Conservation (phyloP, 805 yeast species). For the Metschnikowia santaceciliae region DNA sequence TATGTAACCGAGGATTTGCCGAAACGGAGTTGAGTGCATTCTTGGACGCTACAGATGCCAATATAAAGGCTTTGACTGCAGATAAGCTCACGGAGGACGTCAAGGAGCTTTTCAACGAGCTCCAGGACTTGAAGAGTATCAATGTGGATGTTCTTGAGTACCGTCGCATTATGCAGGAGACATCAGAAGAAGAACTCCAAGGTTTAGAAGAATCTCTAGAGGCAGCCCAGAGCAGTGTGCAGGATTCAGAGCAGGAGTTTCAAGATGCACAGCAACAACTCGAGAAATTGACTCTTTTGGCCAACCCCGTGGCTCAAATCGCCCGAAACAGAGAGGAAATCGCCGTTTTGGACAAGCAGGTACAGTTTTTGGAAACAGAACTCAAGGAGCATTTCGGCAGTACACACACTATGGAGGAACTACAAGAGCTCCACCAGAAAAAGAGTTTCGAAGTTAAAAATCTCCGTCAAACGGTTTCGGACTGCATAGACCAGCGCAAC, state of each 20-base stretch:
- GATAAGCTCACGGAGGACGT: constrained; percentile 29
- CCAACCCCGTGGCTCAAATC: constrained; percentile 31
- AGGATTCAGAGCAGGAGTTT: background rate
- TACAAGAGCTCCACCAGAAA: constrained; percentile 42
- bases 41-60: constrained; percentile 24
- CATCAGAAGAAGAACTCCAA: background rate
- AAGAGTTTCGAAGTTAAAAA: constrained; percentile 37
- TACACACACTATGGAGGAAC: constrained; percentile 35
- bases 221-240: background rate
- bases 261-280: background rate
- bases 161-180: constrained; percentile 17
- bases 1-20: constrained; percentile 69
- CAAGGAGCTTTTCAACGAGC: constrained; percentile 28
- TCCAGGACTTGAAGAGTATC: constrained; percentile 28
- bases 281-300: constrained; percentile 15
- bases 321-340: constrained; percentile 30
- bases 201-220: background rate
- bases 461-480: constrained; percentile 31
- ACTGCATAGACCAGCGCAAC: constrained; percentile 42
- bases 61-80: constrained; percentile 26
- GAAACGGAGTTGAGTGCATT: constrained; percentile 30
- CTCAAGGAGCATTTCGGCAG: constrained; percentile 35
- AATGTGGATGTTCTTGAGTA: constrained; percentile 25
- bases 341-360: constrained; percentile 21
- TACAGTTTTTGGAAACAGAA: constrained; percentile 29